These are phyloP conservation scores for Spirogloea muscicola DNA, from an alignment of 139 green algal species.

Conservation along the genomic window DNA sequence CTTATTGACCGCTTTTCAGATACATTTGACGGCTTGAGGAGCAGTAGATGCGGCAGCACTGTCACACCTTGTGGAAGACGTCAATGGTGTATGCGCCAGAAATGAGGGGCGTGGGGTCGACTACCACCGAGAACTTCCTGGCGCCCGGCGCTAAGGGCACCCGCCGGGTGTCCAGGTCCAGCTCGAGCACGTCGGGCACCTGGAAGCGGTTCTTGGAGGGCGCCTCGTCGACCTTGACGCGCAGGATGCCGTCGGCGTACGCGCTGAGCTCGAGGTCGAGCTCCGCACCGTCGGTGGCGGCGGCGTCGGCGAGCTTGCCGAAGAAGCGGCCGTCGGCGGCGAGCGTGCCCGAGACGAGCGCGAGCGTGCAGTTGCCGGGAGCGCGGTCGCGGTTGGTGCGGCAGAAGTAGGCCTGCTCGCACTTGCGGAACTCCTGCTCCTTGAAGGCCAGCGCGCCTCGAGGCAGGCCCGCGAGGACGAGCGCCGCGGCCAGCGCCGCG, in stretches of 20 bases:
- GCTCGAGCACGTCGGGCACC: conserved; percentile 69
- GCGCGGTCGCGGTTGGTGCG: conserved; percentile 62
- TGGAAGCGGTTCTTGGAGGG: conserved; percentile 58
- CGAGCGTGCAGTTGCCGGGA: conserved; percentile 44
- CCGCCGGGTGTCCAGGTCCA: conserved; percentile 31
- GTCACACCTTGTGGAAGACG: conserved; percentile 64
- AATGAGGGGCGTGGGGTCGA: conserved; percentile 9
- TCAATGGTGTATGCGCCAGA: conserved; percentile 33
- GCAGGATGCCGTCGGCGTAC: conserved; percentile 61
- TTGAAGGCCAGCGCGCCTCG: conserved; percentile 69
- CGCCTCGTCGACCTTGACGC: conserved; percentile 74
- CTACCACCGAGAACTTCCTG: neutral
- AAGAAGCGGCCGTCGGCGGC: neutral
- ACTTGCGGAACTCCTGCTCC: conserved; percentile 93
- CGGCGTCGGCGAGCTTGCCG: neutral
- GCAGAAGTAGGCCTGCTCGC: conserved; percentile 79
- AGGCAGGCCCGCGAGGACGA: neutral
- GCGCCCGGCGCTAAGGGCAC: neutral
- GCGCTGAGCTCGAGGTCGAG: conserved; percentile 63
- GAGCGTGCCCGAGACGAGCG: conserved; percentile 4
- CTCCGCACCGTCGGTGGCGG: conserved; percentile 32
- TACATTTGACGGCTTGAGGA: too few species aligned
- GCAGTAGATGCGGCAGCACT: too few species aligned
- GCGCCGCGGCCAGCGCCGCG: neutral
- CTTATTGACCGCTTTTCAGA: too few species aligned